Evolutionary conservation across 352 stramenopile species (phyloP).

Genomic region (Phytopythium vexans): DNA sequence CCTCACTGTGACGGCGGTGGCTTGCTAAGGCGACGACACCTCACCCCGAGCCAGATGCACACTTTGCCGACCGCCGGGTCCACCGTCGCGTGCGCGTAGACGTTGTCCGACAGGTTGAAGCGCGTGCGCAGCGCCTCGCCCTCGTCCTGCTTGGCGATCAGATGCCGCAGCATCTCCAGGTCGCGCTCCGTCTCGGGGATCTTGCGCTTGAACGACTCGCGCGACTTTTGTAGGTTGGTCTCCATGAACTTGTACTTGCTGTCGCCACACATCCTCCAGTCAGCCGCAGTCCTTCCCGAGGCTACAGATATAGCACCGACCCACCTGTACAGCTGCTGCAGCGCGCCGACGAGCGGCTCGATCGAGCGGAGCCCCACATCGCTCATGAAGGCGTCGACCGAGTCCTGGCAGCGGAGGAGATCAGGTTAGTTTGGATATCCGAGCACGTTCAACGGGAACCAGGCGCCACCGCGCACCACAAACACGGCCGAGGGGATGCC

Average conservation of each 20-base stretch:
- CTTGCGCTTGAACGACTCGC: slow-evolving; percentile 87
- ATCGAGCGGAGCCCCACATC: slow-evolving; percentile 52
- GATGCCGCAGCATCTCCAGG: slow-evolving; percentile 42
- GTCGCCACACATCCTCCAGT: not conserved
- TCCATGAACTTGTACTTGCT: slow-evolving; percentile 93
- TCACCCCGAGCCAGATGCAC: slow-evolving; percentile 95
- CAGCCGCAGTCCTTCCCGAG: not conserved
- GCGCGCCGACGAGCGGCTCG: slow-evolving; percentile 70
- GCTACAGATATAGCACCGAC: not conserved
- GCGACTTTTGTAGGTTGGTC: slow-evolving; percentile 81
- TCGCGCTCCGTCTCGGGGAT: slow-evolving; percentile 92
- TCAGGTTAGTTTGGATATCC: not conserved
- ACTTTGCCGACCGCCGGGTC: slow-evolving; percentile 89
- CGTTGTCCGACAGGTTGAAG: slow-evolving; percentile 94
- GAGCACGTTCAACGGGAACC: not conserved
- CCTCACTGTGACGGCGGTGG: not conserved
- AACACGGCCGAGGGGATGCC: slow-evolving; percentile 80
- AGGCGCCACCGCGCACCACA: slow-evolving; percentile 36
- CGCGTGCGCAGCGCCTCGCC: slow-evolving; percentile 82
- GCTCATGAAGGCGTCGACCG: slow-evolving; percentile 68
- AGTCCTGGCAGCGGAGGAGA: slow-evolving; percentile 30
- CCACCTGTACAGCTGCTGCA: slow-evolving; percentile 83
- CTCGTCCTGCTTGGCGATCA: slow-evolving; percentile 63
- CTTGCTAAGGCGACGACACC: slow-evolving; percentile 3
- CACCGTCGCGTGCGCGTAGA: slow-evolving; percentile 94